These are phyloP conservation scores for Mucor piriformis DNA, from an alignment of 371 early-diverging fungal genomes.

Conservation along the genomic window DNA sequence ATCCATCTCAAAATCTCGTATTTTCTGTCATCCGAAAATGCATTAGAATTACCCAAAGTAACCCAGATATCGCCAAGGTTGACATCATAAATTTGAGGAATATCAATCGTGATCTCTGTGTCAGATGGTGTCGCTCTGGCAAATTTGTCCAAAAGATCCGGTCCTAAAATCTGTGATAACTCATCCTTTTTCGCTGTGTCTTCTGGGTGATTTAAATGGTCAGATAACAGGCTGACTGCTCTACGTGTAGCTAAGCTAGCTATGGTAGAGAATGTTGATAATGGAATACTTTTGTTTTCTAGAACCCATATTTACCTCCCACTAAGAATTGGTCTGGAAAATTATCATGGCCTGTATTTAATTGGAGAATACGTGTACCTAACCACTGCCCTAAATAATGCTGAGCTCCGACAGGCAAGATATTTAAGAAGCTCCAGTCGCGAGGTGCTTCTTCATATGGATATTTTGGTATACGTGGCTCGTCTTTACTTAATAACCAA, in stretches of 20 bases:
- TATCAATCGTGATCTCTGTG: slow-evolving; percentile 33
- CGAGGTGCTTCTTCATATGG: slow-evolving; percentile 51
- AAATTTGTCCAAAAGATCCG: slow-evolving; percentile 43
- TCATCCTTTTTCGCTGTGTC: slow-evolving; percentile 20
- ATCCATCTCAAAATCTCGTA: slow-evolving; percentile 46
- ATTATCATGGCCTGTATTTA: slow-evolving; percentile 56
- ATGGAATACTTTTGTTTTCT: neutral
- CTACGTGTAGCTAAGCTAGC: slow-evolving; percentile 53
- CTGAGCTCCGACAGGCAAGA: slow-evolving; percentile 51
- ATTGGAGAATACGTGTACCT: slow-evolving; percentile 49
- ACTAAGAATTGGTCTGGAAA: slow-evolving; percentile 65
- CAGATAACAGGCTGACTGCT: slow-evolving; percentile 40
- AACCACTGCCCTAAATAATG: slow-evolving; percentile 49
- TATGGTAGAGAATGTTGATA: slow-evolving; percentile 10
- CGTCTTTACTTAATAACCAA: slow-evolving; percentile 49
- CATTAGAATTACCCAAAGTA: slow-evolving; percentile 42
- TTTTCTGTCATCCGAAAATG: slow-evolving; percentile 27
- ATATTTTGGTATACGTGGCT: slow-evolving; percentile 54
- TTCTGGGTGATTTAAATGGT: slow-evolving; percentile 31
- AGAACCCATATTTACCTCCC: slow-evolving; percentile 57
- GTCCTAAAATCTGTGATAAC: slow-evolving; percentile 43
- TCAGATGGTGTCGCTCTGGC: slow-evolving; percentile 28
- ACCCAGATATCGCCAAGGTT: slow-evolving; percentile 59
- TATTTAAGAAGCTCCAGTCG: slow-evolving; percentile 45
- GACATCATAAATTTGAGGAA: slow-evolving; percentile 60